Evolutionary conservation across 805 yeast genomes (phyloP).

Genomic region (Starmera caribaea): DNA sequence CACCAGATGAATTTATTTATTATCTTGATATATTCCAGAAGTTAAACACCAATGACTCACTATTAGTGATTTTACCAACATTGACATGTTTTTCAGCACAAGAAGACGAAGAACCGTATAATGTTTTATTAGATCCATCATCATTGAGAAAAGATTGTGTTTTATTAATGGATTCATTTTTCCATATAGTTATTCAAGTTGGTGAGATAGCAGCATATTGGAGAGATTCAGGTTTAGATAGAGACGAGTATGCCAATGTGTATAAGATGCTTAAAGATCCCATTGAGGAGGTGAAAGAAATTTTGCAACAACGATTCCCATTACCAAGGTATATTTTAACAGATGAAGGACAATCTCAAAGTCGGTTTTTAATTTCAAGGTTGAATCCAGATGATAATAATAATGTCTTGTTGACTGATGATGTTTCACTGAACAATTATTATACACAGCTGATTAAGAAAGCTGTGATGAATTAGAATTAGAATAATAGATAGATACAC

Average conservation of each 20-base stretch:
- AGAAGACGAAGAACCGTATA: constrained; percentile 63
- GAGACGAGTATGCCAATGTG: constrained; percentile 75
- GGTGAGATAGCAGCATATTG: constrained; percentile 88
- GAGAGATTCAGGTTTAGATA: constrained; percentile 88
- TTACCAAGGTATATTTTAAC: constrained; percentile 91
- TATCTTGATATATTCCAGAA: constrained; percentile 80
- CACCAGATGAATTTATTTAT: constrained; percentile 96
- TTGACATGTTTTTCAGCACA: constrained; percentile 63
- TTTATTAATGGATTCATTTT: constrained; percentile 83
- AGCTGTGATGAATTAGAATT: constrained; percentile 1
- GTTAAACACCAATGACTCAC: constrained; percentile 82
- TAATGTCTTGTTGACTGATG: constrained; percentile 23
- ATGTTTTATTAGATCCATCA: constrained; percentile 84
- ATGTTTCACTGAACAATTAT: constrained; percentile 7
- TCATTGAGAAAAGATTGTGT: constrained; percentile 75
- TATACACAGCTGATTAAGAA: constrained; percentile 2
- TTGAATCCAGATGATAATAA: constrained; percentile 85
- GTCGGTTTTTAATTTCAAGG: constrained; percentile 86
- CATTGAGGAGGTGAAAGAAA: constrained; percentile 77
- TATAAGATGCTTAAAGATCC: constrained; percentile 76
- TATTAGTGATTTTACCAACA: constrained; percentile 95
- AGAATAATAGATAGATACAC: background rate
- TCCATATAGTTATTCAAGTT: constrained; percentile 87
- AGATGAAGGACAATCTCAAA: constrained; percentile 96
- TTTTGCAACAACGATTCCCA: constrained; percentile 87